Conservation (phyloP, 139 green algal genomes). For the Tetraselmis chui region DNA sequence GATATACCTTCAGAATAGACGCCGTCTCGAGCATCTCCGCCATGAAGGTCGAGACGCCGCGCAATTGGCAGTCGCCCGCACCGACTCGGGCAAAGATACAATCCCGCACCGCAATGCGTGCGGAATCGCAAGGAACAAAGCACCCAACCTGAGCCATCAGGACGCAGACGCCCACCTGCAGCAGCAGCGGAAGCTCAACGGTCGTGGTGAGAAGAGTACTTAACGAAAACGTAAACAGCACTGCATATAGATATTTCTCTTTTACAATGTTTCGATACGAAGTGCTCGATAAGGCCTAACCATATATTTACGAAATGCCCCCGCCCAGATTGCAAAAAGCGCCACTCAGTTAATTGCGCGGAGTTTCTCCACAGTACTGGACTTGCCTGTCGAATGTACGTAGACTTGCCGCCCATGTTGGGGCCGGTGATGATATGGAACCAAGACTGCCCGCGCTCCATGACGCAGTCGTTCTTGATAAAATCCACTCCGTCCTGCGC, state of each 20-base stretch:
- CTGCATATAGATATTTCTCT: background rate
- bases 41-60: slow-evolving; percentile 97
- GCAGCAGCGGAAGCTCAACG: background rate
- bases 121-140: slow-evolving; percentile 83
- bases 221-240: background rate
- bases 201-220: background rate
- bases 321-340: too few species aligned
- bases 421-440: slow-evolving; percentile 97
- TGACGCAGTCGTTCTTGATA: slow-evolving; percentile 73
- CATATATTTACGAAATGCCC: background rate
- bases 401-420: slow-evolving; percentile 99
- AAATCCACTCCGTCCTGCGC: slow-evolving; percentile 82
- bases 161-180: slow-evolving; percentile 76
- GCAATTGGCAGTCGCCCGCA: slow-evolving; percentile 89
- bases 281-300: background rate
- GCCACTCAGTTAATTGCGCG: too few species aligned
- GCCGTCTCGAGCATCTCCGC: slow-evolving; percentile 96
- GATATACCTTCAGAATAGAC: slow-evolving; percentile 65
- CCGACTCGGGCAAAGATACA: slow-evolving; percentile 93
- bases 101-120: slow-evolving; percentile 81
- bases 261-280: background rate
- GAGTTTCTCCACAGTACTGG: background rate
- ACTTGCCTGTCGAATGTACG: slow-evolving; percentile 86
- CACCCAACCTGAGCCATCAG: slow-evolving; percentile 88
- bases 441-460: slow-evolving; percentile 66